Percentiles rank a stretch among this genome's conserved stretches.
Conservation (phyloP, 306 rosid species). For the Dicorynia guianensis region DNA sequence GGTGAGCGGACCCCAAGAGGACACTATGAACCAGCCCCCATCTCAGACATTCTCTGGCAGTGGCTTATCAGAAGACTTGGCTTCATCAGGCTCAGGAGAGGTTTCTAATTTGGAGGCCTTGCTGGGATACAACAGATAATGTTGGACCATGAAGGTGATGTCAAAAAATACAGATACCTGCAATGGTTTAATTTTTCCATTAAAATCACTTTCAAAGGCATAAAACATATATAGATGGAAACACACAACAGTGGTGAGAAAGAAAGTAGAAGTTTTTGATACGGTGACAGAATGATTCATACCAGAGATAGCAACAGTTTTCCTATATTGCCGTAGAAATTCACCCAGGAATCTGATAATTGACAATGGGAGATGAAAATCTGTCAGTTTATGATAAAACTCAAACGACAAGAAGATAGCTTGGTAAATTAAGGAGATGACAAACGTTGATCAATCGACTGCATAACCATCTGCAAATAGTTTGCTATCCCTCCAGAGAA, state of each 20-base stretch:
- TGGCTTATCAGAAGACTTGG: slow-evolving; percentile 39
- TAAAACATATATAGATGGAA: too few species aligned
- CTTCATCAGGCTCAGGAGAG: slow-evolving; percentile 34
- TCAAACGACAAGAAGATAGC: not conserved
- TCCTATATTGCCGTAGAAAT: slow-evolving; percentile 86
- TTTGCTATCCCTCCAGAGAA: slow-evolving; percentile 78
- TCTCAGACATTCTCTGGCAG: slow-evolving; percentile 52
- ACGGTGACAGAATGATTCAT: slow-evolving; percentile 34
- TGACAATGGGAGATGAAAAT: slow-evolving; percentile 28
- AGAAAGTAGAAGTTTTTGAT: slow-evolving; percentile 11
- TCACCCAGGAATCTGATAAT: slow-evolving; percentile 84
- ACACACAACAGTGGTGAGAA: not conserved
- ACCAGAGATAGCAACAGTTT: slow-evolving; percentile 84
- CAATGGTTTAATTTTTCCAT: slow-evolving; percentile 33
- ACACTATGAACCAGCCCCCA: not conserved
- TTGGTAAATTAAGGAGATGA: slow-evolving; percentile 16
- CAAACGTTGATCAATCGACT: slow-evolving; percentile 89
- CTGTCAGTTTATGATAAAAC: slow-evolving; percentile 19
- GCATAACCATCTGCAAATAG: slow-evolving; percentile 80
- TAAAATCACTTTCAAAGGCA: not conserved
- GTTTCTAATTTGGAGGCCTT: slow-evolving; percentile 32
- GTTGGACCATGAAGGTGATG: slow-evolving; percentile 76
- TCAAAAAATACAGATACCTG: slow-evolving; percentile 86
- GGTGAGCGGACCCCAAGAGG: not conserved
- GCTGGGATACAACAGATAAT: slow-evolving; percentile 64